Percentiles rank a stretch among this genome's conserved stretches.
These are phyloP conservation scores for Domatiomyces globalis DNA, from an alignment of 2,329 filamentous ascomycete species.

Conservation along the genomic window DNA sequence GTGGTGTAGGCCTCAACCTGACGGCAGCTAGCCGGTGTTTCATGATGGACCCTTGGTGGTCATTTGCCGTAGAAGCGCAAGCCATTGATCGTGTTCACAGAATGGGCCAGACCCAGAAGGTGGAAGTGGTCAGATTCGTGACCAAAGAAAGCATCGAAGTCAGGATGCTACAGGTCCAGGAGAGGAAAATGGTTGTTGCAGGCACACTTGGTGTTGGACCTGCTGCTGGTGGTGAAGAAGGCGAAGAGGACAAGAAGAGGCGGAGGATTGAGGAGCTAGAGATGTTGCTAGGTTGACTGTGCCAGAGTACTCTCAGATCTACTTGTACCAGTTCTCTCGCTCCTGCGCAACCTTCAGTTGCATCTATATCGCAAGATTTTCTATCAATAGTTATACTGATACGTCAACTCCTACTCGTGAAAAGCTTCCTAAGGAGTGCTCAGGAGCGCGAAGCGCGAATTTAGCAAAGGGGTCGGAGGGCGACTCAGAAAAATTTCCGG, in stretches of 20 bases:
- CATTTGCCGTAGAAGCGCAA: conserved; percentile 88
- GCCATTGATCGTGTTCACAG: conserved; percentile 95
- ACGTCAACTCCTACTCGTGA: too few relatives aligned
- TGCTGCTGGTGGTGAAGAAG: conserved; percentile 66
- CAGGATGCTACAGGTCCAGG: conserved; percentile 85
- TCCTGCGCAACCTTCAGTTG: too few relatives aligned
- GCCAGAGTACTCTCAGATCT: neutral
- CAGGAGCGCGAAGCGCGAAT: neutral
- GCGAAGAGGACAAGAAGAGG: conserved; percentile 79
- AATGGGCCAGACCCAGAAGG: conserved; percentile 82
- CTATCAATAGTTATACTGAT: too few relatives aligned
- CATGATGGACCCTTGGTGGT: conserved; percentile 99
- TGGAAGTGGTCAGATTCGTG: conserved; percentile 76
- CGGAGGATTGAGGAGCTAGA: conserved; percentile 89
- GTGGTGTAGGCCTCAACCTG: conserved; percentile 85
- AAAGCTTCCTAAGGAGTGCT: too few relatives aligned
- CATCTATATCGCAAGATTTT: too few relatives aligned
- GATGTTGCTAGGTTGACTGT: conserved; percentile 55
- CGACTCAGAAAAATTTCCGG: neutral
- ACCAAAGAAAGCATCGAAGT: conserved; percentile 86
- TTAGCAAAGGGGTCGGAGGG: neutral
- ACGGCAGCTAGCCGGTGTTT: conserved; percentile 80
- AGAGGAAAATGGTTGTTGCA: conserved; percentile 79
- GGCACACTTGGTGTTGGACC: conserved; percentile 81
- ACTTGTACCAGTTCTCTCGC: neutral